These are phyloP conservation scores for Lachancea nothofagi DNA, from an alignment of 805 yeast genomes.

Conservation along the genomic window DNA sequence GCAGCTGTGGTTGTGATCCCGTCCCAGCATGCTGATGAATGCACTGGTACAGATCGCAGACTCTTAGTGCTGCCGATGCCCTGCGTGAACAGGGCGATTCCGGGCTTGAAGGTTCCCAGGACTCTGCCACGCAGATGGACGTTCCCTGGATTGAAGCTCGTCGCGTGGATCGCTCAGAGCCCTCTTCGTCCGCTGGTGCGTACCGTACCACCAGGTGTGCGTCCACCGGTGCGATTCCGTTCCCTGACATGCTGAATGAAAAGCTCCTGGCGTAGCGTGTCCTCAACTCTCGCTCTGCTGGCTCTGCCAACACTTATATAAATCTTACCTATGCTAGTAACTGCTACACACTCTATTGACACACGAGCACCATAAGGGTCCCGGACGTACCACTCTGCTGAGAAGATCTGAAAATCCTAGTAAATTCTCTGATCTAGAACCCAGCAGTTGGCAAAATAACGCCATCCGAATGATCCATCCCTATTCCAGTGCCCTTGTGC, in stretches of 20 bases:
- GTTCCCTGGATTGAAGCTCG: slow-evolving; percentile 6
- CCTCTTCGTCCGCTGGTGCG: slow-evolving; percentile 2
- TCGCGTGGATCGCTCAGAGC: neutral
- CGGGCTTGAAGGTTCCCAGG: slow-evolving; percentile 1
- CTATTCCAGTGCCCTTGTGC: no score
- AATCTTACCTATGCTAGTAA: no score
- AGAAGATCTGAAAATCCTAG: no score
- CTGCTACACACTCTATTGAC: no score
- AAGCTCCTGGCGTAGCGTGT: no score
- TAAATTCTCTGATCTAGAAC: no score
- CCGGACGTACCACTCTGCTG: no score
- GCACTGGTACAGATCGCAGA: slow-evolving; percentile 18
- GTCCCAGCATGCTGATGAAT: slow-evolving; percentile 9
- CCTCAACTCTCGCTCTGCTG: no score
- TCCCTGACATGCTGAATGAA: slow-evolving; percentile 4
- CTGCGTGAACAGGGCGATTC: slow-evolving; percentile 4
- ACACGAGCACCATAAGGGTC: no score
- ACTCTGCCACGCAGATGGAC: slow-evolving; percentile 8
- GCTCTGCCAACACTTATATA: no score
- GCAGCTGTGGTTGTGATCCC: neutral
- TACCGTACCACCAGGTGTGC: slow-evolving; percentile 10
- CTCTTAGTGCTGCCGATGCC: slow-evolving; percentile 14
- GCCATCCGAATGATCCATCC: no score
- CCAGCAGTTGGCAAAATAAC: no score
- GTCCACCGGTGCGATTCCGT: slow-evolving; percentile 8